Base-by-base conservation (phyloP, 129 eudicot species). In the Tagetes erecta region DNA sequence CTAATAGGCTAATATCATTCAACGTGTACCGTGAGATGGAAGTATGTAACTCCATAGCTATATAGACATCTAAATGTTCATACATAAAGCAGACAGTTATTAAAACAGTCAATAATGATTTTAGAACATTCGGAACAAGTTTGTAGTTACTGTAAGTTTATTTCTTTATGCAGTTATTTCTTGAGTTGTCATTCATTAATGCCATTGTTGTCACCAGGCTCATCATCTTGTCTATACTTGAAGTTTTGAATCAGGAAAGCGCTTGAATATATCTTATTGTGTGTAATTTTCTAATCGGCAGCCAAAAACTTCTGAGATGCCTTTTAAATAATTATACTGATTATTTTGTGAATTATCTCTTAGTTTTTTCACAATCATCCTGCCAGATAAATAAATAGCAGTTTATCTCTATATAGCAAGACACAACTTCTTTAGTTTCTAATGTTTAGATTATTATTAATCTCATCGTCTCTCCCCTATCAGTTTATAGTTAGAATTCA, bases 401-500 rank as follows among this genome's bases (percentile, higher is more conserved):
- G 62, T n/a, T 70, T 3, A 35, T 52, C 38, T 38, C 37, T 38
- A 53, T 70, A 70, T 8, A 56, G 62, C 27, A 71, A 71, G 35
- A 8, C 39, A 51, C 37, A 38, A 71, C 4, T 38, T 38, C 40
- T 71, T 40, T 71, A 55, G 37, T 37, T 38, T 53, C 40, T 72
- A 73, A 36, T 34, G 37, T 33, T 58, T 36, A 8, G 7, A 33
- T 12, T 44, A 58, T 49, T 64, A 2, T 45, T 73, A 8, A 33
- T 45, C 38, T 35, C 14, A 67, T 33, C 30, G 2, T 73, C 31
- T 59, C n/a, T 5, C 31, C 76, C 55, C 65, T 31, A 13, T 70
- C 71, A 12, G 4, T 39, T 37, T 70, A 56, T n/a, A 39, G 77
- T 49, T 49, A 62, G 59, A 79, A 65, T 53, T n/a, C 6, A 8